phyloP scores from a whole-genome alignment of 805 yeast genomes.

The Sugiyamaella floridensis region DNA sequence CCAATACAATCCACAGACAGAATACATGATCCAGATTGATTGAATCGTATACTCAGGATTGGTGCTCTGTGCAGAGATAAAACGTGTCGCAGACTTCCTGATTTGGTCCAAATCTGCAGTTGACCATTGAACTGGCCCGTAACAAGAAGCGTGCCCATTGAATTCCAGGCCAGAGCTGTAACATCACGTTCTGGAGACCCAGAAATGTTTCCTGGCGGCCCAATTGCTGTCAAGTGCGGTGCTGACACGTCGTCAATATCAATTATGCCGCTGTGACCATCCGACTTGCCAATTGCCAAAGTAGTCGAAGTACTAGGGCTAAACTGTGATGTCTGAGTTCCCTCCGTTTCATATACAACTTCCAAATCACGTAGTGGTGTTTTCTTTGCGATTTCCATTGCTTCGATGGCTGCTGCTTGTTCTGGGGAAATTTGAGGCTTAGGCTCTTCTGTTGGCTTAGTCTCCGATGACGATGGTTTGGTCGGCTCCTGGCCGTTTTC shows the following conservation, averaged over 20 bases:
- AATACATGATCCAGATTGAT: conserved; percentile 44
- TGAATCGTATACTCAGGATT: conserved; percentile 56
- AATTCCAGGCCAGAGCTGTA: conserved; percentile 51
- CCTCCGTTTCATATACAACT: neutral
- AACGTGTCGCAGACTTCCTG: conserved; percentile 56
- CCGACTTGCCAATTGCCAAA: conserved; percentile 10
- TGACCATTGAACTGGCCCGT: conserved; percentile 69
- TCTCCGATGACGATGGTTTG: neutral
- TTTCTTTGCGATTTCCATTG: neutral
- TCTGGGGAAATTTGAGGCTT: neutral
- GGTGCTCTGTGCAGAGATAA: conserved; percentile 47
- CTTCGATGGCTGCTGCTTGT: neutral
- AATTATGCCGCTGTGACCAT: neutral
- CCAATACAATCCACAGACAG: conserved; percentile 54
- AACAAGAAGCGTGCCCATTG: conserved; percentile 52
- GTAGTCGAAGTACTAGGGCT: conserved; percentile 4
- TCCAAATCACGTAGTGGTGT: conserved; percentile 1
- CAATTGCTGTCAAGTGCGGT: conserved; percentile 2
- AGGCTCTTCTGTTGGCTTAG: neutral
- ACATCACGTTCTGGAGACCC: conserved; percentile 18
- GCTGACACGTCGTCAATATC: neutral
- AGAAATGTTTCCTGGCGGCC: conserved; percentile 10
- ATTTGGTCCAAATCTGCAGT: conserved; percentile 67
- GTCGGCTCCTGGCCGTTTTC: neutral
- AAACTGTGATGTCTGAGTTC: conserved; percentile 7